Evolutionary conservation across 495 filamentous ascomycete genomes (phyloP), one percentile per base, ranked within the genome.

Genomic region (Tirmania nivea): DNA sequence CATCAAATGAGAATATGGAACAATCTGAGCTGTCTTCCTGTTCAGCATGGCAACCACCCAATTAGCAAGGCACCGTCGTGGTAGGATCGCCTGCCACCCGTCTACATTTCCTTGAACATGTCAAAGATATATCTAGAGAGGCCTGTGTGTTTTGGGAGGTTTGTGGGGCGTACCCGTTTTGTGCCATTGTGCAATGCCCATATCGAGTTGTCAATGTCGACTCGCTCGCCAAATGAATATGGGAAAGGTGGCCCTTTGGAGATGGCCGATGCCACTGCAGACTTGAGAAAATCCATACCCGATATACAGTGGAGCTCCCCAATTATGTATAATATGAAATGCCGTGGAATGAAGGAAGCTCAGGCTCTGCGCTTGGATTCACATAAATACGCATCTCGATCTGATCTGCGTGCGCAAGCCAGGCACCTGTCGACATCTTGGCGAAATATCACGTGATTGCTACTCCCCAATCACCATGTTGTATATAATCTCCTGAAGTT

Each of bases 1-100:
- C 72, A 65, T 96, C 89, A 71, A 95, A 97, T 48, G 86, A 83
- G 67, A 97, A 96, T 45, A 97, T 85, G 71, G 85, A 94, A 69
- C 90, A 97, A 56, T 82, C 75, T 0, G 86, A 92, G 37, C 84
- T 78, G 65, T 95, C 89, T 68, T 94, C 86, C 86, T 94, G 60
- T 50, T 16, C 10, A 35, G 34, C 39, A 49, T 31, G 7, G 25
- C 25, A 31, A 31, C 25, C 7, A 31, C 25, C 25, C 3, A 7
- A 31, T 31, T 31, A 31, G 25, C 25, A 31, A 31, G n/a, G 25
- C 25, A 31, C 25, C 25, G 7, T 7, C 7, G 25, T 31, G 25
- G 25, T 31, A 31, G 25, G 25, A 31, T 5, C 25, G 25, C 25
- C 25, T 5, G 25, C 25, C n/a, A n/a, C n/a, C n/a, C n/a, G n/a